Evolutionary conservation across 2,329 filamentous ascomycete genomes (phyloP), one percentile per base, ranked within the genome.

Genomic region (Arthrobotrys pseudoclavata): DNA sequence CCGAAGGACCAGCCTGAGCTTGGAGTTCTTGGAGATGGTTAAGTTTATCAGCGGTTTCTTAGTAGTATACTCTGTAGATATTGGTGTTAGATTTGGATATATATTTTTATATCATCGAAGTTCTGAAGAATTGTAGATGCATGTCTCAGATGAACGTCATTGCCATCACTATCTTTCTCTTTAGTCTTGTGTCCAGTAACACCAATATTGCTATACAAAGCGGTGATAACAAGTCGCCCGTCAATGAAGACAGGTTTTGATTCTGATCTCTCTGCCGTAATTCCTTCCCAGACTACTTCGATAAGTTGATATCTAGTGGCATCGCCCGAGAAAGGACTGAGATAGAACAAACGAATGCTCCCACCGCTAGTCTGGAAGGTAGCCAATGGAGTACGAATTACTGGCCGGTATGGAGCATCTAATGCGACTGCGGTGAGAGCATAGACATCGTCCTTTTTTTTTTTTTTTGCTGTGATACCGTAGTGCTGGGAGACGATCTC

Each of bases 11-110:
- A 50, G 22, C 47, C 47, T 24, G 20, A 15, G 15, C 12, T 50
- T 50, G 47, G 47, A 50, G 47, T 50, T 50, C 47, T 50, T 26
- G 47, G 12, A 50, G 3, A n/a, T 20, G 47, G 22, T 50, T 50
- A 12, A 50, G 47, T 15, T 50, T 50, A 26, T 50, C 47, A 12
- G 20, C 47, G 20, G 47, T 50, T 24, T 50, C 47, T 50, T 50
- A 20, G 22, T 50, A 50, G 47, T n/a, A 50, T 9, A 50, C 20
- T 20, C 47, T 26, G 20, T 13, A 50, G 7, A 22, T 12, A 50
- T 50, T 26, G 6, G 4, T 50, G 12, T 50, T 50, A 50, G 22
- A 50, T 7, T 20, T 5, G 4, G 15, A 20, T 45, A 20, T 45
- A 40, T 40, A 40, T 6, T 9, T 3, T 9, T 13, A 40, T 13